Base-by-base conservation (phyloP, 2,329 filamentous ascomycete species). In the Mariannaea sp. region DNA sequence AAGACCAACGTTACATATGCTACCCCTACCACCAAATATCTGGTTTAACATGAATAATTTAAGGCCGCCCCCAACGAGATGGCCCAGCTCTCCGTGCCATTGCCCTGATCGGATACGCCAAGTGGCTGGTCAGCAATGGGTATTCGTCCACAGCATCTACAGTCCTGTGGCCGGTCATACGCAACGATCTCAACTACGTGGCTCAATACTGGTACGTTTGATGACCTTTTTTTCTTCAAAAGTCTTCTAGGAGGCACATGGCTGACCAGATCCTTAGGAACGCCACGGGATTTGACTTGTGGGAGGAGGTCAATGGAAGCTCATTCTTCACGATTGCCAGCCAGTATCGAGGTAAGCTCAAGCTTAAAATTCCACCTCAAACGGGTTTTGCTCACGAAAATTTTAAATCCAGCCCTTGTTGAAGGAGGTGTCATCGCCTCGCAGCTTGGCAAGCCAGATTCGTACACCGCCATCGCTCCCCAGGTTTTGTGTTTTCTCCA, bases 271-370 rank as follows among this genome's bases (percentile, higher is more conserved):
- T 7, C 1, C 3, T 1, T 5, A 77, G 75, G 80, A 83, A 82
- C 66, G 71, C 77, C 58, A 82, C 80, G 0, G 81, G 81, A 5
- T 94, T 85, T 65, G 90, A 95, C 69, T 79, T 95, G 3, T 94
- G 90, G 90, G 90, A 94, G 69, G 90, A 94, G 69, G 83, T 92
- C 12, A 75, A 78, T 19, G 88, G 89, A 33, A 86, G 83, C 17
- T 92, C 88, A 0, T 94, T 92, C 76, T 95, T 93, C 72, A 94
- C 90, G 1, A 74, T 85, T 26, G 82, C 84, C 3, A 80, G 81
- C 33, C 84, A 89, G 55, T 85, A 93, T 68, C 83, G 89, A 61
- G 80, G 85, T 64, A 67, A 80, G 56, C 71, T 19, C 16, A 10
- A 14, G n/a, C 9, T 2, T 4, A 26, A 19, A 6, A n/a, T 7